Evolutionary conservation across 345 rosid genomes (phyloP).

Genomic region (Salix dunnii): DNA sequence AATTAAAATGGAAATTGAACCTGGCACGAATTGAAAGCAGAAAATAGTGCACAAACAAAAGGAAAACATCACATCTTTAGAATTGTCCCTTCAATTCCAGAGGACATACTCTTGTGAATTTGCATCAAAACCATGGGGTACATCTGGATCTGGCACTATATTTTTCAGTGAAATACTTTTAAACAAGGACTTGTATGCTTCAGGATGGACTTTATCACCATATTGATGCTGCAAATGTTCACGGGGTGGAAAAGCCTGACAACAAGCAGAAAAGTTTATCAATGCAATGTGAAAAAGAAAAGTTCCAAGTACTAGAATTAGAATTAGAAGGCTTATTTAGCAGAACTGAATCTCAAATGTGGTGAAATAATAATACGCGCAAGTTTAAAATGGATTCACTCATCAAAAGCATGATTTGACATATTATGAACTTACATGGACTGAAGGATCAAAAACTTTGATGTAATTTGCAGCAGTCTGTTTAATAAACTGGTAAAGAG

Average conservation of each 20-base stretch:
- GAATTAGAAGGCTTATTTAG: not conserved
- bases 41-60: not conserved
- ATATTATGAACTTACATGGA: conserved; percentile 54
- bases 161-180: conserved; percentile 48
- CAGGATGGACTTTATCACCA: conserved; percentile 43
- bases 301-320: not conserved
- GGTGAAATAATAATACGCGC: conserved; percentile 7
- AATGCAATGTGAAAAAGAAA: conserved; percentile 11
- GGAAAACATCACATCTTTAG: not conserved
- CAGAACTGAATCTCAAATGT: not conserved
- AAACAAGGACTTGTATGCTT: conserved; percentile 40
- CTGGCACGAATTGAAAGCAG: not conserved
- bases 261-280: conserved; percentile 17
- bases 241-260: conserved; percentile 59
- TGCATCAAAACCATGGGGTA: conserved; percentile 66
- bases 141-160: conserved; percentile 74
- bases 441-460: conserved; percentile 69
- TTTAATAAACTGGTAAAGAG: conserved; percentile 66
- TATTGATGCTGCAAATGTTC: conserved; percentile 75
- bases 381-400: conserved; percentile 10
- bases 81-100: conserved; percentile 11
- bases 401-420: not conserved
- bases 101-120: conserved; percentile 72
- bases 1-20: not conserved
- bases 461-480: conserved; percentile 63